Evolutionary conservation across 176 grass and related monocot species (phyloP).

Genomic region (Rhynchospora breviuscula): DNA sequence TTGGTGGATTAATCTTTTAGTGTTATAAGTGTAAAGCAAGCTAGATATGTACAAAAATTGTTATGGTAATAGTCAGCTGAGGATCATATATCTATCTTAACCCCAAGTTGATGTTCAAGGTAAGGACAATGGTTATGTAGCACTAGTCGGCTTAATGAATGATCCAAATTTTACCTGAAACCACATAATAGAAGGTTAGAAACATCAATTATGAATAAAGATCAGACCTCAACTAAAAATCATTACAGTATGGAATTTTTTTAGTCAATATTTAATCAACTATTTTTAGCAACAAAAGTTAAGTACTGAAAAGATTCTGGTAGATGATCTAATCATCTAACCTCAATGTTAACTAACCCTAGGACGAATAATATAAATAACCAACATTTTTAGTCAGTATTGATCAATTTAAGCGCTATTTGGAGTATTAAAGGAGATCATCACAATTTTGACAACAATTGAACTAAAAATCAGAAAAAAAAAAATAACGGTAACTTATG

Average conservation of each 20-base stretch:
- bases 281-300: not conserved
- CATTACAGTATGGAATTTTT: not conserved
- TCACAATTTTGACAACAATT: not conserved
- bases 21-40: too few species aligned
- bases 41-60: too few species aligned
- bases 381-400: not conserved
- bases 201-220: not conserved
- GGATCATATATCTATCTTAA: not conserved
- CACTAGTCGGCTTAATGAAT: not conserved
- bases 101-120: not conserved
- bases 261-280: too few species aligned
- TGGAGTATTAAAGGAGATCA: not conserved
- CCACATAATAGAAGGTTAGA: not conserved
- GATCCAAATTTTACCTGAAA: not conserved
- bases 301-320: not conserved
- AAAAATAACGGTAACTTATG: not conserved
- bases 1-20: not conserved
- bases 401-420: not conserved
- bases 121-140: not conserved
- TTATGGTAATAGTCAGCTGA: not conserved
- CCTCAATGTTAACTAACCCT: not conserved
- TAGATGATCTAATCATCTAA: not conserved
- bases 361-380: not conserved
- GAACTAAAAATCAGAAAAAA: not conserved
- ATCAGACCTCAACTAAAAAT: not conserved